These are phyloP conservation scores for Bryoglossum gracile DNA, from an alignment of 495 filamentous ascomycete species.

Conservation along the genomic window DNA sequence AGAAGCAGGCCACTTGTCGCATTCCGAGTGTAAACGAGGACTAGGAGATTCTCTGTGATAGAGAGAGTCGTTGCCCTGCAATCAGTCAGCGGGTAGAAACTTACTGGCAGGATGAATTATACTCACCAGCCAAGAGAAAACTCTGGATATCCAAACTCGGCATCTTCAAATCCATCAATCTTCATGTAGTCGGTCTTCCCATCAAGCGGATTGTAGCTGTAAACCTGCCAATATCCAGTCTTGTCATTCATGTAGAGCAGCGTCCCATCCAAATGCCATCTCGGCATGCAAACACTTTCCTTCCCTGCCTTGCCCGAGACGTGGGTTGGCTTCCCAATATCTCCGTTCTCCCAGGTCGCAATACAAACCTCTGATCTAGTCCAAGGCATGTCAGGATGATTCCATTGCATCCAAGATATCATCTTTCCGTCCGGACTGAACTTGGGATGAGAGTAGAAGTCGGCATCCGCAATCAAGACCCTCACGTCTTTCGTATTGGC, in stretches of 20 bases:
- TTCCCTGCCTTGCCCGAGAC: constrained; percentile 12
- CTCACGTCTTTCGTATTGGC: constrained; percentile 18
- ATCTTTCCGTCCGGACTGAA: constrained; percentile 37
- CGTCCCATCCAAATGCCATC: constrained; percentile 10
- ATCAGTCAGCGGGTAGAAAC: neutral
- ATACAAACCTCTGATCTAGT: constrained; percentile 35
- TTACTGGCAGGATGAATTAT: neutral
- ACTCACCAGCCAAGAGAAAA: constrained; percentile 12
- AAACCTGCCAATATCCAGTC: constrained; percentile 16
- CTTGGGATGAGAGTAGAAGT: constrained; percentile 43
- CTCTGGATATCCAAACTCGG: constrained; percentile 5
- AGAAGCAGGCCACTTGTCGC: constrained; percentile 9
- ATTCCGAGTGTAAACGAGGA: constrained; percentile 4
- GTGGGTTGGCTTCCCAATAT: neutral
- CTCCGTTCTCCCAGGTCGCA: constrained; percentile 26
- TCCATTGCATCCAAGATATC: constrained; percentile 44
- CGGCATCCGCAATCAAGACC: constrained; percentile 30
- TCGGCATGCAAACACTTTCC: constrained; percentile 14
- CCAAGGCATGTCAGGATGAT: constrained; percentile 45
- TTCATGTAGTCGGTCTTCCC: neutral
- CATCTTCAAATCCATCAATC: constrained; percentile 10
- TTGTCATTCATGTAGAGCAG: constrained; percentile 13
- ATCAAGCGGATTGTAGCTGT: neutral
- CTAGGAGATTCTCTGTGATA: neutral
- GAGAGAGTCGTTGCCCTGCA: constrained; percentile 6